Conservation (phyloP, 2,329 filamentous ascomycete species). For the Penicillium occitanis region DNA sequence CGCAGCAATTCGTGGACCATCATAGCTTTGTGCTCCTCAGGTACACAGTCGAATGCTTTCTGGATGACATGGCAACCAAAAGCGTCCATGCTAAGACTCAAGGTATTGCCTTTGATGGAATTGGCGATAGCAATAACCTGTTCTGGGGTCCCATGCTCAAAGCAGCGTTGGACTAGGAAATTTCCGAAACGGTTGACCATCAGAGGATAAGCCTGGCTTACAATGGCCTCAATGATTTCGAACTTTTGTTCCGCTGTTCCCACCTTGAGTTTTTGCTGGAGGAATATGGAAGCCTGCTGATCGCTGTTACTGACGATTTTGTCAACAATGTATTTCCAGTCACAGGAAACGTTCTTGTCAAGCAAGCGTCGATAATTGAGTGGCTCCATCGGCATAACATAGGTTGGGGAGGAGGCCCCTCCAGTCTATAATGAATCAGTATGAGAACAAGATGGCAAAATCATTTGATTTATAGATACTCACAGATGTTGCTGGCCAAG, state of each 20-base stretch:
- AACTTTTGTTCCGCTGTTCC: conserved; percentile 94
- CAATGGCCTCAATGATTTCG: conserved; percentile 94
- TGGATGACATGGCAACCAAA: conserved; percentile 98
- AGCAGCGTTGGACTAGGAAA: conserved; percentile 97
- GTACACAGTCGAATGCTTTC: conserved; percentile 96
- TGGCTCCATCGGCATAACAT: conserved; percentile 82
- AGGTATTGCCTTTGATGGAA: conserved; percentile 87
- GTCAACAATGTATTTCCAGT: conserved; percentile 99
- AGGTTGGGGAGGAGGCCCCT: conserved; percentile 66
- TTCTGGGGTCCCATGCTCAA: conserved; percentile 93
- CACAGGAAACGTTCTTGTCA: conserved; percentile 93
- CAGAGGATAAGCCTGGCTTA: conserved; percentile 86
- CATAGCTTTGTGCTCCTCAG: conserved; percentile 94
- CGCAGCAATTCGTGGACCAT: conserved; percentile 98
- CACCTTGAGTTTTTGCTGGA: conserved; percentile 98
- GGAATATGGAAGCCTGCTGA: conserved; percentile 96
- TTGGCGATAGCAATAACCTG: conserved; percentile 94
- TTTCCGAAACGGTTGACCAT: conserved; percentile 99
- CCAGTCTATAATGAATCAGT: conserved; percentile 28
- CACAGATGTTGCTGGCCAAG: conserved; percentile 51
- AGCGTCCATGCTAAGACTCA: conserved; percentile 95
- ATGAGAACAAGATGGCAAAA: background rate
- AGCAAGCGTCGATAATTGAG: conserved; percentile 94
- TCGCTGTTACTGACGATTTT: conserved; percentile 99
- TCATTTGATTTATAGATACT: conserved; percentile 42